These are phyloP conservation scores for Ogataea ramenticola DNA, from an alignment of 805 yeast genomes.

Conservation along the genomic window DNA sequence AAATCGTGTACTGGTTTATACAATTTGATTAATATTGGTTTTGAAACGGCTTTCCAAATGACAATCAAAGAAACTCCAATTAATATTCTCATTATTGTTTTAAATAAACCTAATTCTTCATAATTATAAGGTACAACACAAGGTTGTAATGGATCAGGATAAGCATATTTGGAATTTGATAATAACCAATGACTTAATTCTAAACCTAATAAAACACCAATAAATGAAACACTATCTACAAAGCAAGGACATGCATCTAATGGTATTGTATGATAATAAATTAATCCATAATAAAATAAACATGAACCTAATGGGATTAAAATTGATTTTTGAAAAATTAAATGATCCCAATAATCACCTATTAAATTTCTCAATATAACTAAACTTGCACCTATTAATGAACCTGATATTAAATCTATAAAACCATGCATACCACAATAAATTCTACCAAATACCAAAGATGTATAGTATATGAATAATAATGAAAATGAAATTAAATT, in stretches of 20 bases:
- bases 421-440: slow-evolving; percentile 99
- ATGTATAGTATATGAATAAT: slow-evolving; percentile 43
- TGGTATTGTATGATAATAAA: slow-evolving; percentile 74
- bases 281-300: slow-evolving; percentile 37
- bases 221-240: slow-evolving; percentile 89
- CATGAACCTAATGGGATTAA: slow-evolving; percentile 32
- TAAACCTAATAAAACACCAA: slow-evolving; percentile 79
- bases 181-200: slow-evolving; percentile 55
- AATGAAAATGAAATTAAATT: slow-evolving; percentile 9
- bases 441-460: slow-evolving; percentile 71
- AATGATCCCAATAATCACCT: slow-evolving; percentile 39
- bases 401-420: slow-evolving; percentile 65
- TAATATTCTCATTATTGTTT: slow-evolving; percentile 38
- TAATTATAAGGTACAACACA: slow-evolving; percentile 35
- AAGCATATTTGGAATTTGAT: slow-evolving; percentile 9
- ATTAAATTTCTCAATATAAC: slow-evolving; percentile 37
- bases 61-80: slow-evolving; percentile 60
- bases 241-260: slow-evolving; percentile 94
- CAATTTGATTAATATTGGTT: slow-evolving; percentile 51
- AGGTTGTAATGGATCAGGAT: slow-evolving; percentile 1
- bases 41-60: slow-evolving; percentile 68
- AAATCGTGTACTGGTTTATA: slow-evolving; percentile 50
- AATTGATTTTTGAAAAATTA: slow-evolving; percentile 24
- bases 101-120: slow-evolving; percentile 33
- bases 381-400: slow-evolving; percentile 49